Evolutionary conservation across 495 filamentous ascomycete species (phyloP).

Genomic region (Aspergillus sparsus): DNA sequence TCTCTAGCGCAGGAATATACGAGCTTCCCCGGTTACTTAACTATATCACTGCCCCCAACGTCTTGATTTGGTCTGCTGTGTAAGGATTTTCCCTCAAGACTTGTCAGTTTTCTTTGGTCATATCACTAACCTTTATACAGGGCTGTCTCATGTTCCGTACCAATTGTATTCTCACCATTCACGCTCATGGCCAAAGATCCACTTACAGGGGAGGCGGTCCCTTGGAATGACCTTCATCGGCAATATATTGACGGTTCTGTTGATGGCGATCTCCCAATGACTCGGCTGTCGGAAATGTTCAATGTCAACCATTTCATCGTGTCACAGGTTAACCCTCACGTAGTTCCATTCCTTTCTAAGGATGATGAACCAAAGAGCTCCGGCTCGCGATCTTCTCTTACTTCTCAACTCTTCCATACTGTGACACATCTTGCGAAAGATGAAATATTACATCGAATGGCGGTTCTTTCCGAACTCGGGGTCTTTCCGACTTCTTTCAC

Average conservation of each 20-base stretch:
- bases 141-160: conserved; percentile 90
- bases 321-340: conserved; percentile 93
- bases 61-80: conserved; percentile 96
- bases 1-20: conserved; percentile 83
- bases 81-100: conserved; percentile 41
- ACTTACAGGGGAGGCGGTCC: conserved; percentile 69
- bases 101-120: not conserved
- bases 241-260: conserved; percentile 93
- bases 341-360: conserved; percentile 80
- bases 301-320: conserved; percentile 99
- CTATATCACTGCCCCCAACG: conserved; percentile 90
- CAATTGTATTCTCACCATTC: conserved; percentile 76
- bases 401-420: conserved; percentile 62
- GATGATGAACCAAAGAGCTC: conserved; percentile 58
- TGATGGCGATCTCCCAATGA: conserved; percentile 93
- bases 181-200: conserved; percentile 84
- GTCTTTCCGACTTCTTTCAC: conserved; percentile 78
- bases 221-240: conserved; percentile 82
- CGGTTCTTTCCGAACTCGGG: conserved; percentile 77
- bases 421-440: conserved; percentile 76
- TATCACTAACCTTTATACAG: conserved; percentile 39
- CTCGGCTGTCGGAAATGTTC: conserved; percentile 88
- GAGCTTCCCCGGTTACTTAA: conserved; percentile 86
- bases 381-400: conserved; percentile 36
- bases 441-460: conserved; percentile 79